Conservation (phyloP, 1,284 basidiomycete genomes). For the Kwoniella shivajii region DNA sequence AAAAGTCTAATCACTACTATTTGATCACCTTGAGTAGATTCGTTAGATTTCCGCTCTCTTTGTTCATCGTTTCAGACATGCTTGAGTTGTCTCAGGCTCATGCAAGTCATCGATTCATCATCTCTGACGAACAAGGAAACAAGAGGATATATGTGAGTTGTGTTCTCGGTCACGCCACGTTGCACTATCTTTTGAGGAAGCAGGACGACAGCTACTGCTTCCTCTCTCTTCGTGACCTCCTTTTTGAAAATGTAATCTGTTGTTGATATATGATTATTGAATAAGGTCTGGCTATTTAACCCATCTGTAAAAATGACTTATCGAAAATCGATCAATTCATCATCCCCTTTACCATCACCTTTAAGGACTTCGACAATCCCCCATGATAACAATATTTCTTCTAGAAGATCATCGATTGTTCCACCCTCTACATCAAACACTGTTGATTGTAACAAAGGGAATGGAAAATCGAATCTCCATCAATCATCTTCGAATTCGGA, state of each 20-base stretch:
- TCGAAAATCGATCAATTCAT: constrained; percentile 19
- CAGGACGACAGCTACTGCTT: no score
- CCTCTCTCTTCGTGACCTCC: no score
- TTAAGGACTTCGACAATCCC: constrained; percentile 6
- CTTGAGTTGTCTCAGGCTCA: constrained; percentile 82
- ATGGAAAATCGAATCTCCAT: neutral
- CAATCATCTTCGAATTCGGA: neutral
- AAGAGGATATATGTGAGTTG: constrained; percentile 71
- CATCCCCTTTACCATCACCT: constrained; percentile 18
- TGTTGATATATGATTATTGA: constrained; percentile 5
- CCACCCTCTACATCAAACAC: constrained; percentile 10
- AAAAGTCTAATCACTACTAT: no score
- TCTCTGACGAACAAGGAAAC: constrained; percentile 77
- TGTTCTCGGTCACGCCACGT: neutral
- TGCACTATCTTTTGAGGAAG: no score
- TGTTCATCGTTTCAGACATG: constrained; percentile 84
- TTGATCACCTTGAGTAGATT: constrained; percentile 50
- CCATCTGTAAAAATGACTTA: constrained; percentile 77
- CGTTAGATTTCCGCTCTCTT: constrained; percentile 69
- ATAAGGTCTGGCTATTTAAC: constrained; percentile 83
- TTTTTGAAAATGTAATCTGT: neutral
- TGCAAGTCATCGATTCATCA: constrained; percentile 81
- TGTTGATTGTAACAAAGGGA: neutral
- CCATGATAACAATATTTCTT: neutral
- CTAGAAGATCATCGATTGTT: constrained; percentile 7